Percentiles rank a stretch among this genome's conserved stretches.
These are phyloP conservation scores for Schizophyllum amplum DNA, from an alignment of 1,284 basidiomycete species.

Conservation along the genomic window DNA sequence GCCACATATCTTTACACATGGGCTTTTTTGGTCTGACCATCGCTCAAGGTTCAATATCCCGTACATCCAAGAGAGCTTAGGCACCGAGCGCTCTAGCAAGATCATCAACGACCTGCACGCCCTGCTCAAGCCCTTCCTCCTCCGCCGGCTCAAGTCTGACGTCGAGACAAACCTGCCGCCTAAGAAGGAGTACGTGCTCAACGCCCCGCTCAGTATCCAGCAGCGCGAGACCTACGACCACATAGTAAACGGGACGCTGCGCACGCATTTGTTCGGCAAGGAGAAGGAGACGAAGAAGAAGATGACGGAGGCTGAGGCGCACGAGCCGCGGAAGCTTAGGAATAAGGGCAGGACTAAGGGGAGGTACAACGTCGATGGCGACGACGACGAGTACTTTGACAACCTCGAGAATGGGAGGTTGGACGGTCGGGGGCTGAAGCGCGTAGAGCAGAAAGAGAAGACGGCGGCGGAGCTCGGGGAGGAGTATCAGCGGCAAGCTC, in stretches of 20 bases:
- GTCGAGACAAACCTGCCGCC: slow-evolving; percentile 80
- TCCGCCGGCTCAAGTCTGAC: slow-evolving; percentile 87
- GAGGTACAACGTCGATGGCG: slow-evolving; percentile 11
- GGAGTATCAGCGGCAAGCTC: slow-evolving; percentile 52
- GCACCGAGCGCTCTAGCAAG: slow-evolving; percentile 49
- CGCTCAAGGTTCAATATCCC: slow-evolving; percentile 66
- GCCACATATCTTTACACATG: slow-evolving; percentile 14
- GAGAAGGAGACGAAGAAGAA: slow-evolving; percentile 23
- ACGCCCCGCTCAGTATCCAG: slow-evolving; percentile 77
- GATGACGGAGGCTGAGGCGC: slow-evolving; percentile 21
- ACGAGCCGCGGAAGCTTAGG: slow-evolving; percentile 21
- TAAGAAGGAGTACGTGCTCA: slow-evolving; percentile 95
- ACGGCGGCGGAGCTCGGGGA: slow-evolving; percentile 32
- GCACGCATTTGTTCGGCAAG: slow-evolving; percentile 41
- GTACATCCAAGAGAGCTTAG: slow-evolving; percentile 48
- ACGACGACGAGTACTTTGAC: slow-evolving; percentile 22
- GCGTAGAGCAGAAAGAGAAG: slow-evolving; percentile 23
- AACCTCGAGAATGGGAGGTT: neutral
- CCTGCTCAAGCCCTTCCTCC: slow-evolving; percentile 92
- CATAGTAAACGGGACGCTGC: slow-evolving; percentile 60
- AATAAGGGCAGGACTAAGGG: slow-evolving; percentile 21
- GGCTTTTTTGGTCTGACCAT: neutral
- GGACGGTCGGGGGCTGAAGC: slow-evolving; percentile 19
- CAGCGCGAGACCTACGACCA: slow-evolving; percentile 85
- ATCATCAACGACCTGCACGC: slow-evolving; percentile 82